These are phyloP conservation scores for Climacium dendroides DNA, from an alignment of 225 moss, liverwort and hornwort species.

Conservation along the genomic window DNA sequence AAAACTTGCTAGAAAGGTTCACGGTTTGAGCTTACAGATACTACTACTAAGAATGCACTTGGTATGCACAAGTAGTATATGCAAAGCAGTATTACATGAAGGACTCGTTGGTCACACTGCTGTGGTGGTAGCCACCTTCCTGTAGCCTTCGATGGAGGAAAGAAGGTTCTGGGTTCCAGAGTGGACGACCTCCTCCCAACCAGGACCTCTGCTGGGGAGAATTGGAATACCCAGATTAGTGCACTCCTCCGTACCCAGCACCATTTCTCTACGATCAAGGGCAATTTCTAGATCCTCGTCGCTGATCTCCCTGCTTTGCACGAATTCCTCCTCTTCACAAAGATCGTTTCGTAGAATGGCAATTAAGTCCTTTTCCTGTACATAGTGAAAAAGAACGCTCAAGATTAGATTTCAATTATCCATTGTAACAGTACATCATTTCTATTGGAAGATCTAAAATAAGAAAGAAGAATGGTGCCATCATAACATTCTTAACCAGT, in stretches of 20 bases:
- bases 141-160: constrained; percentile 68
- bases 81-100: background rate
- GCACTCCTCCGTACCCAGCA: constrained; percentile 19
- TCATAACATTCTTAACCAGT: too few species aligned
- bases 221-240: constrained; percentile 7
- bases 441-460: background rate
- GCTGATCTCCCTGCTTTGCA: constrained; percentile 72
- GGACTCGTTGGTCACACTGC: background rate
- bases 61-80: background rate
- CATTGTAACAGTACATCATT: background rate
- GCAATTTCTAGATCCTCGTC: constrained; percentile 38
- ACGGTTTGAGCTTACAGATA: background rate
- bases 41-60: background rate
- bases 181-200: constrained; percentile 84
- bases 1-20: background rate
- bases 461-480: background rate
- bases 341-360: constrained; percentile 49
- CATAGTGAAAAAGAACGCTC: background rate
- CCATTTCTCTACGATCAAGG: constrained; percentile 66
- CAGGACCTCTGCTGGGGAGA: constrained; percentile 57
- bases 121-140: constrained; percentile 14
- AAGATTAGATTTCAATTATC: background rate
- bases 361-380: constrained; percentile 64
- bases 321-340: constrained; percentile 63
- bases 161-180: constrained; percentile 45